Evolutionary conservation across 2,329 filamentous ascomycete genomes (phyloP).

Genomic region (Penicillium capsulatum): DNA sequence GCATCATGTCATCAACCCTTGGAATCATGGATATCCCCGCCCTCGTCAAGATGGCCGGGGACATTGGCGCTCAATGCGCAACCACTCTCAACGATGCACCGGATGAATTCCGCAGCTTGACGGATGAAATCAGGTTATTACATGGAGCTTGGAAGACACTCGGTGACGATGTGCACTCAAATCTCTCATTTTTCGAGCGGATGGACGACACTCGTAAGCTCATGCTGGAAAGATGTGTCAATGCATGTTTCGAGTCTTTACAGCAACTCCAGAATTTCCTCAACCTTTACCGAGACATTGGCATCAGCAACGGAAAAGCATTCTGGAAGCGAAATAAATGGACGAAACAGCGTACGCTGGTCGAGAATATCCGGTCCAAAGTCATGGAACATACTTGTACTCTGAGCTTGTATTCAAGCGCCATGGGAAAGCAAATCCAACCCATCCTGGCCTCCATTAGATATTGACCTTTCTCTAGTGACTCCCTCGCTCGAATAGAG

Average conservation of each 20-base stretch:
- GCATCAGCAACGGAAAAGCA: conserved; percentile 19
- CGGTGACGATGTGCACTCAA: conserved; percentile 24
- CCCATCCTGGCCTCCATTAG: neutral
- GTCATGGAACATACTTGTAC: conserved; percentile 30
- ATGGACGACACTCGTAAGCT: conserved; percentile 21
- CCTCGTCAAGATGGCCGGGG: conserved; percentile 25
- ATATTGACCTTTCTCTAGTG: conserved; percentile 10
- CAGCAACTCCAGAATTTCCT: conserved; percentile 22
- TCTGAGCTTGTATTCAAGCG: conserved; percentile 28
- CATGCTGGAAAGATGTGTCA: conserved; percentile 23
- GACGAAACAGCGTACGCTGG: conserved; percentile 23
- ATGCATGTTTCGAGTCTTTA: conserved; percentile 23
- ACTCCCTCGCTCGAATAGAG: conserved; percentile 23
- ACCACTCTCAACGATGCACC: conserved; percentile 25
- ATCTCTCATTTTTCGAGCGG: conserved; percentile 20
- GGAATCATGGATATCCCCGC: conserved; percentile 22
- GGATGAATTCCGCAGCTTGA: conserved; percentile 27
- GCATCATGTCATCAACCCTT: conserved; percentile 21
- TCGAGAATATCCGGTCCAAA: conserved; percentile 28
- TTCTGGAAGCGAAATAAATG: conserved; percentile 31
- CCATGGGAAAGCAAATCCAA: conserved; percentile 25
- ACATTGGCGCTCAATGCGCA: conserved; percentile 28
- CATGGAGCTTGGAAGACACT: conserved; percentile 24
- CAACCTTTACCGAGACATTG: conserved; percentile 19
- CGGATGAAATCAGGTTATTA: conserved; percentile 26